Evolutionary conservation across 1,284 basidiomycete species (phyloP).

Genomic region (Cryptococcus wingfieldii): DNA sequence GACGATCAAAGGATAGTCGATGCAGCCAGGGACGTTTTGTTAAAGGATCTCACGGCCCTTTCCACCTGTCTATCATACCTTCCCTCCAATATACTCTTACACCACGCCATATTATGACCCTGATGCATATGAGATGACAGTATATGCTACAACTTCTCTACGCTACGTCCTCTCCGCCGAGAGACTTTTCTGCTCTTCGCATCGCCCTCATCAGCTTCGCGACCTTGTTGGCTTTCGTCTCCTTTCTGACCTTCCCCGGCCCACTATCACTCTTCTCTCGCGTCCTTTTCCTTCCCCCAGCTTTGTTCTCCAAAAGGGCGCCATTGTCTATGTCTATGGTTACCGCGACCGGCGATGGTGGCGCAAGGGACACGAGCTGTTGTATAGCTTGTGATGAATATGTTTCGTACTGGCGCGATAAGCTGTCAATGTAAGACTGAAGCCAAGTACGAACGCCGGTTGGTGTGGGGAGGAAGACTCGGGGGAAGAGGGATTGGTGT

Average conservation of each 20-base stretch:
- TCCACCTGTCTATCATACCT: too few relatives aligned
- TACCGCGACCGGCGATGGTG: not conserved
- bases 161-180: not conserved
- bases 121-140: too few relatives aligned
- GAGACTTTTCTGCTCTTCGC: not conserved
- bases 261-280: not conserved
- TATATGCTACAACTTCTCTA: too few relatives aligned
- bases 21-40: too few relatives aligned
- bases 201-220: conserved; percentile 25
- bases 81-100: too few relatives aligned
- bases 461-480: not conserved
- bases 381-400: not conserved
- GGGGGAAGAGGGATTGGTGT: not conserved
- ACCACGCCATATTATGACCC: too few relatives aligned
- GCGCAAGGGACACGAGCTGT: not conserved
- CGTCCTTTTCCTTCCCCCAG: conserved; percentile 1
- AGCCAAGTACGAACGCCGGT: not conserved
- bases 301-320: not conserved
- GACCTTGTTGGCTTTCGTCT: conserved; percentile 30
- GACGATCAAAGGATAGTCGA: too few relatives aligned
- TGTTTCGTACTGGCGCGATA: too few relatives aligned
- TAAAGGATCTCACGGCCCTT: too few relatives aligned
- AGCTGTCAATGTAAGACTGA: too few relatives aligned
- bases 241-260: conserved; percentile 6
- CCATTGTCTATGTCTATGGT: not conserved